phyloP scores from a whole-genome alignment of 129 eudicot genomes.

The Ambrosia trifida region DNA sequence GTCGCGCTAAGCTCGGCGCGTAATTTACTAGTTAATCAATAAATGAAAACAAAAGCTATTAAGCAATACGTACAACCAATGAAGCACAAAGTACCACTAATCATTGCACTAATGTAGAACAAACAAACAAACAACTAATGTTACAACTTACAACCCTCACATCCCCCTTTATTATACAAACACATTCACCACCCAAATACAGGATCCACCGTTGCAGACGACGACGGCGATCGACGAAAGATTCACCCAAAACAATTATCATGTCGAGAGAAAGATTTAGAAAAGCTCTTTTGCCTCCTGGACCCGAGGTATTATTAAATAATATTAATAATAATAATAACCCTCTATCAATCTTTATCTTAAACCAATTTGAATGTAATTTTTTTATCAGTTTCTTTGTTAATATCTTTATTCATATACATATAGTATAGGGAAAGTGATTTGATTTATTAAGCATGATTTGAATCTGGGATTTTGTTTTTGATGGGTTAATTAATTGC shows the following conservation, averaged over 20 bases:
- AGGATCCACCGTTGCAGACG: neutral
- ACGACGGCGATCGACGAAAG: conserved; percentile 8
- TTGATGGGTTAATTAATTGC: conserved; percentile 28
- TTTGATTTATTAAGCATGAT: no score
- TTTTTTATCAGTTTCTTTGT: neutral
- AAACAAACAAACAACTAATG: no score
- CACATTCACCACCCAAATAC: neutral
- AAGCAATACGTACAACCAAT: no score
- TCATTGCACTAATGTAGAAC: no score
- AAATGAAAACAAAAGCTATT: no score
- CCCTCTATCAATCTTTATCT: neutral
- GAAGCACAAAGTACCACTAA: no score
- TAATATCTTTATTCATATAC: neutral
- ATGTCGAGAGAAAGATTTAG: conserved; percentile 43
- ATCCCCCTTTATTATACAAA: neutral
- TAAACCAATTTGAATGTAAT: neutral
- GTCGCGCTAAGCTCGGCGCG: no score
- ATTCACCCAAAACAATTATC: neutral
- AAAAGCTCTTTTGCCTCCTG: conserved; percentile 43
- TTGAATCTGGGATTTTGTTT: conserved; percentile 19
- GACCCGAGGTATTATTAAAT: conserved; percentile 21
- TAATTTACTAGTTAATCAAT: no score
- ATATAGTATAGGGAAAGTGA: no score
- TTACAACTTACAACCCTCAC: no score
- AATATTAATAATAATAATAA: no score